Evolutionary conservation across 2,329 filamentous ascomycete genomes (phyloP).

Genomic region (Golovinomyces cichoracearum): DNA sequence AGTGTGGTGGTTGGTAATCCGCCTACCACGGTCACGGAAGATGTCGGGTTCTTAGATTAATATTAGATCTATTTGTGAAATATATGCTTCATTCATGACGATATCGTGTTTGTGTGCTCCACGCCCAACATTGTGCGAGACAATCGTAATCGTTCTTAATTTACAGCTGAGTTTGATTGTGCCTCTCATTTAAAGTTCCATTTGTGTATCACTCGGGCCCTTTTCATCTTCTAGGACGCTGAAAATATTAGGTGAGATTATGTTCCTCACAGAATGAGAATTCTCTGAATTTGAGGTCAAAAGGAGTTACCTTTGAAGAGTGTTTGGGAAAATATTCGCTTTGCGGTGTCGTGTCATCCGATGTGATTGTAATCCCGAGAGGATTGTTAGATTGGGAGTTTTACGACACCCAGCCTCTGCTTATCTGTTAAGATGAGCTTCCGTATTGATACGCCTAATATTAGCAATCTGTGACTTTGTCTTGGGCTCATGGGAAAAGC

Average conservation of each 20-base stretch:
- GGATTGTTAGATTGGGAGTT: not conserved
- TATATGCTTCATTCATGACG: not conserved
- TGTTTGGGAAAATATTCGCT: too few relatives aligned
- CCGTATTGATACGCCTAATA: not conserved
- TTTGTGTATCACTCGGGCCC: not conserved
- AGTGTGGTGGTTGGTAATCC: not conserved
- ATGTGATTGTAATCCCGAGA: too few relatives aligned
- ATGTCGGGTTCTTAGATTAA: not conserved
- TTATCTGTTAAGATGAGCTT: not conserved
- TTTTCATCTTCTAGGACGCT: not conserved
- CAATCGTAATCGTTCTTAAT: conserved; percentile 1
- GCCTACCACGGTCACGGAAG: not conserved
- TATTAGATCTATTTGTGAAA: not conserved
- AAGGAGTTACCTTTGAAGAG: too few relatives aligned
- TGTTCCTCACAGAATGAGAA: too few relatives aligned
- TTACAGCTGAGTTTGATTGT: conserved; percentile 8
- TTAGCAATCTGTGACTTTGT: not conserved
- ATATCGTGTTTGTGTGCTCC: not conserved
- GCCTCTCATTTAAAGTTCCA: conserved; percentile 8
- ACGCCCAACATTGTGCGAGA: not conserved
- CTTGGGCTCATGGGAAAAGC: not conserved
- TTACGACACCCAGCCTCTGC: not conserved
- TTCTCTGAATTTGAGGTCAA: too few relatives aligned
- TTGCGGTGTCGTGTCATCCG: too few relatives aligned
- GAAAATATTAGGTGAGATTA: not conserved